Evolutionary conservation across 2,329 filamentous ascomycete species (phyloP).

Genomic region (Arthroderma sp.): DNA sequence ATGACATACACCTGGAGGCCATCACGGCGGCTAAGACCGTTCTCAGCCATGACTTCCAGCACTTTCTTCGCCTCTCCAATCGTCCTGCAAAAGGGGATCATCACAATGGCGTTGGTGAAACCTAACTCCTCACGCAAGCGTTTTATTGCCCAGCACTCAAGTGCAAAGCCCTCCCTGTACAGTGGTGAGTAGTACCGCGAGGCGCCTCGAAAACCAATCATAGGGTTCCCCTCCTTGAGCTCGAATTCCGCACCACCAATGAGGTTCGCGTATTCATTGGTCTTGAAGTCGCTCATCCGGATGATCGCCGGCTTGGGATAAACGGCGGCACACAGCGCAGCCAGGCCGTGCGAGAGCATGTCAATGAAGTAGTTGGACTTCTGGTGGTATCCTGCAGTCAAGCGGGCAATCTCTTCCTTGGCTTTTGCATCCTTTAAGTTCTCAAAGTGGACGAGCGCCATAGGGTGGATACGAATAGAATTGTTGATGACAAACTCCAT

Average conservation of each 20-base stretch:
- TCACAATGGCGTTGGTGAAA: constrained; percentile 3
- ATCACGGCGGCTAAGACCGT: constrained; percentile 26
- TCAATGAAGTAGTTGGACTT: constrained; percentile 1
- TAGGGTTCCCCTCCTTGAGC: constrained; percentile 28
- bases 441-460: constrained; percentile 1
- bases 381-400: neutral
- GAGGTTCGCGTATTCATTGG: constrained; percentile 13
- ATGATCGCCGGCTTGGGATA: constrained; percentile 1
- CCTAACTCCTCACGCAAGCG: constrained; percentile 15
- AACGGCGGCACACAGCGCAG: neutral
- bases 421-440: neutral
- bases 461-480: constrained; percentile 1
- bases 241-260: constrained; percentile 30
- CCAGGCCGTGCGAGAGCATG: neutral
- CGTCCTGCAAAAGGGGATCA: constrained; percentile 23
- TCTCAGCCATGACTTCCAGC: constrained; percentile 23
- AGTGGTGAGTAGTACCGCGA: constrained; percentile 30
- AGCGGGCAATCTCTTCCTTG: neutral
- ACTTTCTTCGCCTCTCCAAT: constrained; percentile 24
- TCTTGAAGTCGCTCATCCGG: constrained; percentile 3
- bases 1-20: constrained; percentile 30
- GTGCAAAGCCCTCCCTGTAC: constrained; percentile 27
- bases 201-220: constrained; percentile 31
- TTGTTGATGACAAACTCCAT: constrained; percentile 1
- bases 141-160: constrained; percentile 29